phyloP scores from a whole-genome alignment of 768 basidiomycete genomes.

The Termitomyces sp. region DNA sequence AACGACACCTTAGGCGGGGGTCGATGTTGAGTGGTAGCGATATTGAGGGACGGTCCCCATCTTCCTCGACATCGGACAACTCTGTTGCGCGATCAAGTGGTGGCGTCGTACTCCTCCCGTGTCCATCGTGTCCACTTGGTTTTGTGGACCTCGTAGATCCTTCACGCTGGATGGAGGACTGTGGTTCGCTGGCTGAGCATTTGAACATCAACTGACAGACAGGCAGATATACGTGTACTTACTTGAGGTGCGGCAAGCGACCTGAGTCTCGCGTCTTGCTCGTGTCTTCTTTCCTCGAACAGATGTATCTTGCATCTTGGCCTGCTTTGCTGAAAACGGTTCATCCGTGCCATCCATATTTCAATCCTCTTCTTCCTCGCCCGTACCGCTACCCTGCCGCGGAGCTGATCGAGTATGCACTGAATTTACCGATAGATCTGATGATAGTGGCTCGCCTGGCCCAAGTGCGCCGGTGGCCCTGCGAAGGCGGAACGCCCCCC shows the following conservation, averaged over 20 bases:
- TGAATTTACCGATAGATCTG: too few species aligned
- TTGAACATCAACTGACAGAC: conserved; percentile 37
- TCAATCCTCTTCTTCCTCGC: conserved; percentile 67
- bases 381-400: conserved; percentile 23
- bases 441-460: conserved; percentile 57
- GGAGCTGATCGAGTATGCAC: conserved; percentile 20
- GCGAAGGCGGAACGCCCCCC: conserved; percentile 26
- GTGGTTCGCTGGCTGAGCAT: conserved; percentile 42
- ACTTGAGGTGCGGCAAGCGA: conserved; percentile 43
- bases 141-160: neutral
- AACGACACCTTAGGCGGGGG: conserved; percentile 11
- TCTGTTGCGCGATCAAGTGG: conserved; percentile 42
- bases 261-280: conserved; percentile 17
- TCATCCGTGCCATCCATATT: conserved; percentile 73
- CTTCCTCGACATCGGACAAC: conserved; percentile 76
- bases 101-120: conserved; percentile 6
- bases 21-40: neutral
- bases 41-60: conserved; percentile 20
- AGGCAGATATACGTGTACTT: conserved; percentile 21
- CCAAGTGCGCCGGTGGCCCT: conserved; percentile 43
- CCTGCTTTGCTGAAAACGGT: conserved; percentile 15
- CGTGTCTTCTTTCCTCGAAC: conserved; percentile 28
- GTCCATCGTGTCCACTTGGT: neutral
- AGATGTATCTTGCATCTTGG: conserved; percentile 24
- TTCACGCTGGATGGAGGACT: conserved; percentile 37